These are phyloP conservation scores for Mucor indicus DNA, from an alignment of 371 early-diverging fungal genomes.

Conservation along the genomic window DNA sequence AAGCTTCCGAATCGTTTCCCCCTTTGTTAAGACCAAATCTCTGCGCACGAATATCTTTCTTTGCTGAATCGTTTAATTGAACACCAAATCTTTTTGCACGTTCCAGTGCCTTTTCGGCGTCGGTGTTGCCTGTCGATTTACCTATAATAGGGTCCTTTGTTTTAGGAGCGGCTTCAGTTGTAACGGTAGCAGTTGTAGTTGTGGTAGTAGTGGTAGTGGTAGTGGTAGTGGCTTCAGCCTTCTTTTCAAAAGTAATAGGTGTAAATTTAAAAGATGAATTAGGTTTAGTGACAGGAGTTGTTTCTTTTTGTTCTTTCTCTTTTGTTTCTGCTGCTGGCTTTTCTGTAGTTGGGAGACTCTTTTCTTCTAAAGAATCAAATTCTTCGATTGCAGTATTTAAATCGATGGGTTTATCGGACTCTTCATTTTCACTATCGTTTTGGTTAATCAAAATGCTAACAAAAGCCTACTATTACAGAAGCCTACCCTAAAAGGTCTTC, in stretches of 20 bases:
- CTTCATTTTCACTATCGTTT: slow-evolving; percentile 1
- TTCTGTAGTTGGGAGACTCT: not conserved
- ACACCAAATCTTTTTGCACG: slow-evolving; percentile 61
- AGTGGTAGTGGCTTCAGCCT: not conserved
- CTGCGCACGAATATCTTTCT: slow-evolving; percentile 42
- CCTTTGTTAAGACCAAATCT: slow-evolving; percentile 24
- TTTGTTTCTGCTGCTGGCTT: not conserved
- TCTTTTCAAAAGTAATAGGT: slow-evolving; percentile 36
- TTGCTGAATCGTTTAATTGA: slow-evolving; percentile 35
- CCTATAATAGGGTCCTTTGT: slow-evolving; percentile 1
- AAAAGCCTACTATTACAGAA: too few species aligned
- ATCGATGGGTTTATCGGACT: slow-evolving; percentile 2
- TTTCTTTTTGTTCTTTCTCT: not conserved
- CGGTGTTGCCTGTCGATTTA: slow-evolving; percentile 15
- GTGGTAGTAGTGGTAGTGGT: not conserved
- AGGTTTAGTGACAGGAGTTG: slow-evolving; percentile 9
- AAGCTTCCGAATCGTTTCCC: slow-evolving; percentile 38
- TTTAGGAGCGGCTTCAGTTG: slow-evolving; percentile 18
- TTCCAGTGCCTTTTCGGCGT: slow-evolving; percentile 42
- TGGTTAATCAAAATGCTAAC: not conserved
- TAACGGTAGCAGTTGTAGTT: slow-evolving; percentile 4
- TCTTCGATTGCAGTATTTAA: slow-evolving; percentile 5
- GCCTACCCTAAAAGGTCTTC: slow-evolving; percentile 38
- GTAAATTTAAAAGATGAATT: slow-evolving; percentile 36
- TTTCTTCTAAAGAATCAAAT: slow-evolving; percentile 3